Evolutionary conservation across 1,284 basidiomycete species (phyloP), one percentile per base, ranked within the genome.

Genomic region (Volvariella surrecta): DNA sequence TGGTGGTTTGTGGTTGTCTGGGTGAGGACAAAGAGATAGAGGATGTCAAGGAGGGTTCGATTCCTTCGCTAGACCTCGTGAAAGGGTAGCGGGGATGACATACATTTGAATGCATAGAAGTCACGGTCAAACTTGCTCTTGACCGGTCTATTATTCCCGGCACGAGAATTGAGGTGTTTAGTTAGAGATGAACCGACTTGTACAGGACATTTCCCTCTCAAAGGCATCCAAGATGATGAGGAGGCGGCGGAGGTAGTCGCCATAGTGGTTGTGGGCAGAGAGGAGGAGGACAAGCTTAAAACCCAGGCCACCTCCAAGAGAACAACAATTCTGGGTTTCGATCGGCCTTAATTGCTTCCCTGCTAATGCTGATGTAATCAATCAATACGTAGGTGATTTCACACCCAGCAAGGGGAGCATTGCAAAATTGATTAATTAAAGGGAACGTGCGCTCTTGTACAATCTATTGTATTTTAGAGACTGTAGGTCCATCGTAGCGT

Each of bases 1-100:
- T 43, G 74, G 70, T 1, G 86, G 82, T 55, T 77, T 83, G 61
- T 85, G 85, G 52, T 81, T 79, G 54, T 86, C 85, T 89, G 51
- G 16, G 11, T 6, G 6, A 6, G 24, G 11, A 28, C 24, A 28
- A 28, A 28, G 24, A 28, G 24, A 28, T 11, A 11, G 11, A 28
- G 24, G 6, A 11, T 11, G 11, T 28, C 24, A 28, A 11, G 6
- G 11, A 28, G 24, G 11, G 6, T 11, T 6, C 24, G 6, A 6
- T 11, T 11, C 24, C 24, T 6, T 28, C 24, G 24, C 6, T 31
- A 15, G 21, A 37, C 41, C 28, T 16, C 22, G 22, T 10, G 6
- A 6, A 34, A 20, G 30, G 30, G 20, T 32, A n/a, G n/a, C 10
- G 37, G 40, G 38, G 32, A 31, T 19, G 24, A 70, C 77, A 53